Evolutionary conservation across 345 rosid genomes (phyloP), one percentile per base, ranked within the genome.

Genomic region (Viola odorata): DNA sequence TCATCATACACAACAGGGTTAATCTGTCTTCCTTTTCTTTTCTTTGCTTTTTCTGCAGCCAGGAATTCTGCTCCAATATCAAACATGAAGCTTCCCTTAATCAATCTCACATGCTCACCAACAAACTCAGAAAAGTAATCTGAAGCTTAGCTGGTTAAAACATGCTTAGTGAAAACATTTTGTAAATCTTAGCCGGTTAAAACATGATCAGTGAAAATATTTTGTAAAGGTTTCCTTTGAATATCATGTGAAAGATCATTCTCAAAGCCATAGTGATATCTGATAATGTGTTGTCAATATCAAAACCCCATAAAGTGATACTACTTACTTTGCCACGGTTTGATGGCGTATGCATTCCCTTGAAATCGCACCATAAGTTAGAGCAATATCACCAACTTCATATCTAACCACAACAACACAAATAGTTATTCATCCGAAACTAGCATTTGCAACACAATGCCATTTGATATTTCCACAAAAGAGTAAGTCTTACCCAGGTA

Each of bases 341-440:
- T 81, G 85, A 64, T 81, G 85, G 5, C 85, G 77, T 51, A 78
- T 69, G 68, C 82, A 81, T 61, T 81, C 85, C 69, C 82, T 81
- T 53, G 66, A 67, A 44, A 81, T 74, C 36, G 82, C 50, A 47
- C 85, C 82, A 61, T 78, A 76, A 51, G 77, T 73, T 53, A 79
- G 53, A 41, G 82, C 82, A 68, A 78, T 73, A 41, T 75, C 83
- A 53, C 58, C 57, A 10, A 70, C 73, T 57, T 63, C 62, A 71
- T 78, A 81, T 53, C 85, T 81, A 61, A 50, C 49, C 45, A 47
- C 23, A 69, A 0, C 41, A 58, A 32, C 12, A 54, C 14, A 0
- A 51, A 41, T 47, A 57, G 17, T 36, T 40, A 32, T 69, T 55
- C 16, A 52, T 54, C 45, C 45, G 13, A 6, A 9, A 10, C 15